Conservation (phyloP, 2,329 filamentous ascomycete species). For the Colletotrichum graminicola region DNA sequence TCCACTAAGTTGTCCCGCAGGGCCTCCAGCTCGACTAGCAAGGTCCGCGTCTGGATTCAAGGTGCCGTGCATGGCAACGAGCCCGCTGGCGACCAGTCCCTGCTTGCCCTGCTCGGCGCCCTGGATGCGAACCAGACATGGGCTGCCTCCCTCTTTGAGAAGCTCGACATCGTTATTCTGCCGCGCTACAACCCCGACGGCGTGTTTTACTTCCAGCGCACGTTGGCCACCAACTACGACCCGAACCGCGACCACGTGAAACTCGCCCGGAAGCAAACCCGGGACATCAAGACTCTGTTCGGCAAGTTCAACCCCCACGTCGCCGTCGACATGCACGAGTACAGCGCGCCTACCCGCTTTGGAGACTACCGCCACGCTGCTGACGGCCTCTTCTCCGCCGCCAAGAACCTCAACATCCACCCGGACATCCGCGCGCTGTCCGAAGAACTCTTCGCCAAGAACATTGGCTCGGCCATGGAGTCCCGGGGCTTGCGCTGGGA, state of each 20-base stretch:
- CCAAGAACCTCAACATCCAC: constrained; percentile 53
- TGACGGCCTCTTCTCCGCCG: constrained; percentile 50
- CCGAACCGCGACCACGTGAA: constrained; percentile 52
- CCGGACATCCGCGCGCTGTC: constrained; percentile 47
- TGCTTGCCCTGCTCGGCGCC: constrained; percentile 49
- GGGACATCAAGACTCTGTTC: constrained; percentile 49
- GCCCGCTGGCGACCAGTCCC: constrained; percentile 49
- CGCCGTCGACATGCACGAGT: constrained; percentile 51
- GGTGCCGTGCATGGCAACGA: constrained; percentile 51
- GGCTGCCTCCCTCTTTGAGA: constrained; percentile 47
- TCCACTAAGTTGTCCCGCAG: constrained; percentile 21
- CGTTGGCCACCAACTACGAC: constrained; percentile 48
- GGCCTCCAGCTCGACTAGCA: constrained; percentile 42
- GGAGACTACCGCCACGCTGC: constrained; percentile 43
- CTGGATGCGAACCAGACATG: constrained; percentile 48
- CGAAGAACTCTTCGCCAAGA: constrained; percentile 48
- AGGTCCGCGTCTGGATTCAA: constrained; percentile 50
- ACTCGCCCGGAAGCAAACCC: constrained; percentile 50
- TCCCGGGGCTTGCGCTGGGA: constrained; percentile 48
- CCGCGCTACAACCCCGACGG: constrained; percentile 53
- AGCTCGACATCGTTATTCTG: constrained; percentile 48
- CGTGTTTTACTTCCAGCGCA: constrained; percentile 51
- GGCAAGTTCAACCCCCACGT: constrained; percentile 49
- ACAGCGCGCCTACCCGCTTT: constrained; percentile 43
- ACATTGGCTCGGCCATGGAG: constrained; percentile 48